Evolutionary conservation across 345 rosid genomes (phyloP), one percentile per base, ranked within the genome.

Genomic region (Erodium maritimum): DNA sequence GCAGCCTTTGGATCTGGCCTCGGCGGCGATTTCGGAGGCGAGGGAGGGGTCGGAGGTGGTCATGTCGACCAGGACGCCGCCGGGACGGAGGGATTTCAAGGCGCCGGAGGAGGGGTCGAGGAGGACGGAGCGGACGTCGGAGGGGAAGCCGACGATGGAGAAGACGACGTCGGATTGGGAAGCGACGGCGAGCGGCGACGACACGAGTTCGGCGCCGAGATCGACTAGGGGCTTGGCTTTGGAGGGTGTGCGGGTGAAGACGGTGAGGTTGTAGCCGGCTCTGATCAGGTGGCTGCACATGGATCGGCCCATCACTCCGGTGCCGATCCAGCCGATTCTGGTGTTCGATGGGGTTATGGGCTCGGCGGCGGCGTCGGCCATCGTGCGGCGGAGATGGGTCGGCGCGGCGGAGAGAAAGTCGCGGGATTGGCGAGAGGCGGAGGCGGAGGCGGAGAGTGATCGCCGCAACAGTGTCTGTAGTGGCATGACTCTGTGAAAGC

Each of bases 31-130:
- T 11, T 29, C 96, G 56, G 64, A 67, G 2, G 98, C 98, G 19
- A 91, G 87, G 22, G 91, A 82, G 55, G 96, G 98, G 55, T 91
- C 96, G 7, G 95, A 91, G 9, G 98, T 91, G 52, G 98, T 91
- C 98, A 91, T 88, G 67, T 91, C 96, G 19, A 91, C 90, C 54
- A 91, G 82, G 59, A 91, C 57, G 12, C 93, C 90, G 6, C 95
- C 87, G 19, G 77, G 73, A 13, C 78, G 75, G 65, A 91, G 96
- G 69, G 86, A 90, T 4, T 79, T 60, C 18, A 88, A 80, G 50
- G 87, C 98, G 37, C 96, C 96, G 59, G 82, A 12, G 62, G 67
- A 34, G 65, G 95, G 77, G 42, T 90, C 71, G 21, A 91, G 91
- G 66, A 85, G 77, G 56, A 91, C 95, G 62, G 83, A 79, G 56